Conservation (phyloP, 2,329 filamentous ascomycete genomes). For the Pseudopyricularia javanii region DNA sequence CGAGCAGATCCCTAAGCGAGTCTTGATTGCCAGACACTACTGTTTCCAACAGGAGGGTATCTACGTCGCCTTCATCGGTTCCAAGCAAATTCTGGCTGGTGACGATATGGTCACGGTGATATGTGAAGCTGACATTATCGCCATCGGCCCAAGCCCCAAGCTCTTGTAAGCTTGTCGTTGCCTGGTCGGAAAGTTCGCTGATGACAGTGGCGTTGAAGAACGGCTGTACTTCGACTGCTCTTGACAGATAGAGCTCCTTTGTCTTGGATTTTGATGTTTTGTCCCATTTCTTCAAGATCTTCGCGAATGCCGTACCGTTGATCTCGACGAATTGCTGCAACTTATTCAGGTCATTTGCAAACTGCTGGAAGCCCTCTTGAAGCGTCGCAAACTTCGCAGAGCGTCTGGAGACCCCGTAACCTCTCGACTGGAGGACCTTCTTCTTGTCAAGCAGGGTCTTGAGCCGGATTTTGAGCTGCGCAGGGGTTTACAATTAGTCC, state of each 20-base stretch:
- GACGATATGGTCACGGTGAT: slow-evolving; percentile 46
- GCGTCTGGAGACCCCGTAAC: slow-evolving; percentile 64
- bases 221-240: slow-evolving; percentile 92
- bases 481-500: slow-evolving; percentile 3
- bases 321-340: slow-evolving; percentile 97
- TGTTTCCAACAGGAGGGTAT: slow-evolving; percentile 77
- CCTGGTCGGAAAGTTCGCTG: slow-evolving; percentile 90
- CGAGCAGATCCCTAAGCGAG: slow-evolving; percentile 68
- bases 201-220: slow-evolving; percentile 98
- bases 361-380: slow-evolving; percentile 94
- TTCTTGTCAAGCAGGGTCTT: slow-evolving; percentile 94
- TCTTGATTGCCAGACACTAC: slow-evolving; percentile 71
- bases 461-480: slow-evolving; percentile 79
- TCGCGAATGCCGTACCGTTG: slow-evolving; percentile 94
- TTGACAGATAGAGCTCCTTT: slow-evolving; percentile 91
- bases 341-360: slow-evolving; percentile 93
- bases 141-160: slow-evolving; percentile 95
- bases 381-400: slow-evolving; percentile 91
- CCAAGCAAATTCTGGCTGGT: slow-evolving; percentile 54
- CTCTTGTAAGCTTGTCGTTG: slow-evolving; percentile 89
- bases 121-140: slow-evolving; percentile 76
- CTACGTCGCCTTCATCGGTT: slow-evolving; percentile 80
- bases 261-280: slow-evolving; percentile 99
- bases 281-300: slow-evolving; percentile 99
- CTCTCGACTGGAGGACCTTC: slow-evolving; percentile 71